phyloP scores from a whole-genome alignment of 495 filamentous ascomycete genomes.

The Tuber umbilicatum region DNA sequence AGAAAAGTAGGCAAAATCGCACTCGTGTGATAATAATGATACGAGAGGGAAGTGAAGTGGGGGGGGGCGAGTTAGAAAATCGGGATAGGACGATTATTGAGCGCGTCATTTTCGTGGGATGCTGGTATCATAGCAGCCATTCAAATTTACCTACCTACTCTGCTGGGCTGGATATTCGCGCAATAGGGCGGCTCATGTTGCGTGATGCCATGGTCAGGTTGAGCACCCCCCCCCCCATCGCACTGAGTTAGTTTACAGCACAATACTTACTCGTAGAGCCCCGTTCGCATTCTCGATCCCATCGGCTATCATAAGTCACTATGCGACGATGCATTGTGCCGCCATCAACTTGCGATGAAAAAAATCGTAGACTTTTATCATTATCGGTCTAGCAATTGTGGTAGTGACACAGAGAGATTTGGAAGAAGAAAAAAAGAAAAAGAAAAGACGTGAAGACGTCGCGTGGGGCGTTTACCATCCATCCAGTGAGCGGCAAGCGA shows the following conservation, averaged over 20 bases:
- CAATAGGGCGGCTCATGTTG: not conserved
- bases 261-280: not conserved
- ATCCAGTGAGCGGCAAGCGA: not conserved
- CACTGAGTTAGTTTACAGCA: not conserved
- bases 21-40: not conserved
- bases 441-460: not conserved
- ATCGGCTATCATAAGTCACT: not conserved
- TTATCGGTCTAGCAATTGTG: not conserved
- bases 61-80: too few species aligned
- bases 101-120: too few species aligned
- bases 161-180: not conserved
- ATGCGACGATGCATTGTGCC: not conserved
- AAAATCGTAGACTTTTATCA: not conserved
- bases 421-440: not conserved
- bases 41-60: too few species aligned
- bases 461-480: not conserved
- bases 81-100: too few species aligned
- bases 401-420: not conserved
- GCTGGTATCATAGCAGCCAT: too few species aligned
- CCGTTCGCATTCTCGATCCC: not conserved
- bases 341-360: not conserved
- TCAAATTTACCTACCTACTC: too few species aligned
- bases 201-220: too few species aligned
- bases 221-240: not conserved
- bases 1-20: not conserved